phyloP scores from a whole-genome alignment of 2,329 filamentous ascomycete species.

The Akanthomyces lecanii region DNA sequence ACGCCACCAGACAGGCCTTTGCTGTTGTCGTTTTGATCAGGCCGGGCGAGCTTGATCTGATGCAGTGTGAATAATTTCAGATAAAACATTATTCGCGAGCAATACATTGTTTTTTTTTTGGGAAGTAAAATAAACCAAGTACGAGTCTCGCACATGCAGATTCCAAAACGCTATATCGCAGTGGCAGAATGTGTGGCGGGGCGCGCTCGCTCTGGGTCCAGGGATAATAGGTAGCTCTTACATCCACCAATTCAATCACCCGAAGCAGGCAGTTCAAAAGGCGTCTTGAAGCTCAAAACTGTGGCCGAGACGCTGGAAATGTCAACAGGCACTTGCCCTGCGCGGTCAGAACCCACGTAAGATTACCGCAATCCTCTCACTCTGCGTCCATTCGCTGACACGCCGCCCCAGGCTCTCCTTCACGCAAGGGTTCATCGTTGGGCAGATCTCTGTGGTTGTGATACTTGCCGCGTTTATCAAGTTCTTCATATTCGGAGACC shows the following conservation, averaged over 20 bases:
- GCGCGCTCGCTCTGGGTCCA: not conserved
- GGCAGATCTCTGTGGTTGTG: conserved; percentile 87
- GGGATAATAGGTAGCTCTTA: conserved; percentile 16
- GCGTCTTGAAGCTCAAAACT: not conserved
- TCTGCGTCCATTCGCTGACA: not conserved
- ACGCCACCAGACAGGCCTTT: not conserved
- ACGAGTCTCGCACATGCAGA: not conserved
- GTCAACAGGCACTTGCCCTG: conserved; percentile 40
- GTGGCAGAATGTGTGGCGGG: not conserved
- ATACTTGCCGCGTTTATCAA: conserved; percentile 95
- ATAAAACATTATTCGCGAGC: not conserved
- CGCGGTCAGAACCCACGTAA: conserved; percentile 43
- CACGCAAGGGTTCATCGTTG: conserved; percentile 87
- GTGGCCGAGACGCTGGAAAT: conserved; percentile 25
- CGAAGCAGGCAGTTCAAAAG: not conserved
- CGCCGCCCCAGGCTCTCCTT: conserved; percentile 68
- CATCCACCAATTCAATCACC: conserved; percentile 6
- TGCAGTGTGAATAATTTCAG: not conserved
- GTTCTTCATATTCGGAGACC: conserved; percentile 98
- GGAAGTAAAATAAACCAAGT: not conserved
- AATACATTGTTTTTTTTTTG: not conserved
- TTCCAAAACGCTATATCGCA: not conserved
- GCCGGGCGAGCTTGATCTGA: not conserved
- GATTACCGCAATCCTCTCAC: conserved; percentile 21
- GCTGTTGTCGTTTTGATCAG: not conserved